Conservation (phyloP, 2,329 filamentous ascomycete species). For the Geoglossum cookeanum region DNA sequence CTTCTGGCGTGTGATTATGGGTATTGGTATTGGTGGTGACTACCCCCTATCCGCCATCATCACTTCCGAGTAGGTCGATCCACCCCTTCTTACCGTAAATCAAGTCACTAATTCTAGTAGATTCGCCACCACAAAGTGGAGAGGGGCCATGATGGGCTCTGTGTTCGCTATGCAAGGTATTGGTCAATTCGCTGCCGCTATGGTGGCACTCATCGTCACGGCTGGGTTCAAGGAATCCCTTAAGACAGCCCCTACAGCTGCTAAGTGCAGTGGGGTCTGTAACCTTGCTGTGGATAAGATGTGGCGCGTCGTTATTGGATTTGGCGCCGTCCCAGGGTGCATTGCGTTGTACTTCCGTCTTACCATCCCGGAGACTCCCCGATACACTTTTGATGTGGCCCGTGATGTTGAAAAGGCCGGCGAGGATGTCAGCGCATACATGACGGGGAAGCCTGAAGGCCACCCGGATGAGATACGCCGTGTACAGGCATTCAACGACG, state of each 20-base stretch:
- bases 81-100: slow-evolving; percentile 17
- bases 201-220: slow-evolving; percentile 58
- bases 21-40: slow-evolving; percentile 62
- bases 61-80: slow-evolving; percentile 44
- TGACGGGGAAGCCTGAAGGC: slow-evolving; percentile 42
- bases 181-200: slow-evolving; percentile 56
- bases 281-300: slow-evolving; percentile 64
- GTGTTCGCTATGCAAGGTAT: slow-evolving; percentile 81
- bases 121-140: slow-evolving; percentile 69
- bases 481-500: slow-evolving; percentile 35
- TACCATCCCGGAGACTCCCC: slow-evolving; percentile 73
- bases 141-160: slow-evolving; percentile 71
- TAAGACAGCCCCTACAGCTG: slow-evolving; percentile 28
- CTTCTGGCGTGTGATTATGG: slow-evolving; percentile 70
- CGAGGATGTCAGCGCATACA: slow-evolving; percentile 57
- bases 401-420: slow-evolving; percentile 56
- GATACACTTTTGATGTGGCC: slow-evolving; percentile 70
- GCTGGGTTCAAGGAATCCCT: slow-evolving; percentile 50
- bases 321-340: slow-evolving; percentile 61
- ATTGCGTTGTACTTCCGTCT: slow-evolving; percentile 73
- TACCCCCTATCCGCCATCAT: slow-evolving; percentile 71
- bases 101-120: slow-evolving; percentile 17
- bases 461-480: slow-evolving; percentile 47
- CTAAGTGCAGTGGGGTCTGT: slow-evolving; percentile 43
- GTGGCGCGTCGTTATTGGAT: slow-evolving; percentile 67